phyloP scores from a whole-genome alignment of 805 yeast genomes.

The Zygotorulaspora florentina region DNA sequence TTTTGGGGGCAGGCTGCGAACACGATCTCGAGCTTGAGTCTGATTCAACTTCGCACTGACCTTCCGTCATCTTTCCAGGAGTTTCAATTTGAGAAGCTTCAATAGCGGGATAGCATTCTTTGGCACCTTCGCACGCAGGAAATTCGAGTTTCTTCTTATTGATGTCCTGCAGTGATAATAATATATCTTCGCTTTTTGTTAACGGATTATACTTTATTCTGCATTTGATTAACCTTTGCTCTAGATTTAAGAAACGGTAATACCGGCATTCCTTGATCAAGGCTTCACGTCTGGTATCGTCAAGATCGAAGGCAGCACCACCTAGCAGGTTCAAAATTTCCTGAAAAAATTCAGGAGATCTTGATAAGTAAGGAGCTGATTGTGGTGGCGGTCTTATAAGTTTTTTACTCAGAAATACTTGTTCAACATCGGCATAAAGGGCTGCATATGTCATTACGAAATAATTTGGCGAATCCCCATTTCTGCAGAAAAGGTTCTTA shows the following conservation, averaged over 20 bases:
- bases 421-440: slow-evolving; percentile 47
- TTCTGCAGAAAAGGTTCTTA: slow-evolving; percentile 45
- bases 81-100: not conserved
- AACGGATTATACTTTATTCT: slow-evolving; percentile 50
- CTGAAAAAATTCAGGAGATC: slow-evolving; percentile 52
- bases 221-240: slow-evolving; percentile 61
- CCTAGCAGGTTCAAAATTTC: slow-evolving; percentile 52
- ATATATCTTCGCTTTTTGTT: slow-evolving; percentile 50
- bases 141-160: slow-evolving; percentile 35
- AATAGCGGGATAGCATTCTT: not conserved
- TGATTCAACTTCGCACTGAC: not conserved
- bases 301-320: slow-evolving; percentile 50
- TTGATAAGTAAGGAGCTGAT: slow-evolving; percentile 47
- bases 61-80: not conserved
- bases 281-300: slow-evolving; percentile 52
- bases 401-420: slow-evolving; percentile 36
- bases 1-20: slow-evolving; percentile 19
- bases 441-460: slow-evolving; percentile 60
- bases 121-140: not conserved
- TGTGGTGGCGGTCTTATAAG: slow-evolving; percentile 77
- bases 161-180: slow-evolving; percentile 47
- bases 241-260: slow-evolving; percentile 70
- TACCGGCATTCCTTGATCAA: slow-evolving; percentile 69
- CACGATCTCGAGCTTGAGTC: slow-evolving; percentile 1
- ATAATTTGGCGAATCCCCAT: slow-evolving; percentile 76